Percentiles rank a stretch among this genome's conserved stretches.
These are phyloP conservation scores for Astrephomene gubernaculifera DNA, from an alignment of 139 green algal genomes.

Conservation along the genomic window DNA sequence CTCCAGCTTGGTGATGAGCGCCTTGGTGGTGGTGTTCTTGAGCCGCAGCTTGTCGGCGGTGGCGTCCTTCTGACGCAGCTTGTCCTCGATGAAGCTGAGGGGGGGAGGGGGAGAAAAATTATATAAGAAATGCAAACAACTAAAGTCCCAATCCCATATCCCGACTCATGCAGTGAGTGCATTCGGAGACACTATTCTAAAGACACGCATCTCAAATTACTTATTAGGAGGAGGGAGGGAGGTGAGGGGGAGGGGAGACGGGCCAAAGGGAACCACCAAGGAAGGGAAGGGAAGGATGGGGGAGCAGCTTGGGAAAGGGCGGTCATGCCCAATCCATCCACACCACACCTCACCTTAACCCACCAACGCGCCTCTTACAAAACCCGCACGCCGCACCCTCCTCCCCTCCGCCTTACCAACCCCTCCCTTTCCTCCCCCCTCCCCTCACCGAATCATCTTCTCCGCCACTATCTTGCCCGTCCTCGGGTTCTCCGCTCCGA, in stretches of 20 bases:
- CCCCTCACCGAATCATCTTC: slow-evolving; percentile 73
- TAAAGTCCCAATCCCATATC: no score
- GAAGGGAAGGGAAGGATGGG: neutral
- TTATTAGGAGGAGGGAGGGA: neutral
- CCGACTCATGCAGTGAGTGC: no score
- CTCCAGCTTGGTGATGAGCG: slow-evolving; percentile 78
- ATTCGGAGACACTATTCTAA: no score
- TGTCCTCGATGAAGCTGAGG: slow-evolving; percentile 77
- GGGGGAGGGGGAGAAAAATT: neutral
- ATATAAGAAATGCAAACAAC: no score
- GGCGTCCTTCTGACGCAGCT: slow-evolving; percentile 76
- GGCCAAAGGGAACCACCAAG: neutral
- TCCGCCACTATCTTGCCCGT: slow-evolving; percentile 78
- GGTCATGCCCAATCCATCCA: no score
- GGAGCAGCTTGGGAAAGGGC: neutral
- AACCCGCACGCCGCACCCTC: no score
- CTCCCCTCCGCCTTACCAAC: no score
- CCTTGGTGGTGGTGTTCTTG: slow-evolving; percentile 81
- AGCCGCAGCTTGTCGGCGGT: slow-evolving; percentile 80
- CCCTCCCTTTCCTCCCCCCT: neutral
- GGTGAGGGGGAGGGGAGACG: neutral
- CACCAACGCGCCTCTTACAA: no score
- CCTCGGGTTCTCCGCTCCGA: slow-evolving; percentile 79
- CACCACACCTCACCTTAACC: no score
- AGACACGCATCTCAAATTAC: no score